phyloP scores from a whole-genome alignment of 2,329 filamentous ascomycete genomes.

The Fusarium oligoseptatum region DNA sequence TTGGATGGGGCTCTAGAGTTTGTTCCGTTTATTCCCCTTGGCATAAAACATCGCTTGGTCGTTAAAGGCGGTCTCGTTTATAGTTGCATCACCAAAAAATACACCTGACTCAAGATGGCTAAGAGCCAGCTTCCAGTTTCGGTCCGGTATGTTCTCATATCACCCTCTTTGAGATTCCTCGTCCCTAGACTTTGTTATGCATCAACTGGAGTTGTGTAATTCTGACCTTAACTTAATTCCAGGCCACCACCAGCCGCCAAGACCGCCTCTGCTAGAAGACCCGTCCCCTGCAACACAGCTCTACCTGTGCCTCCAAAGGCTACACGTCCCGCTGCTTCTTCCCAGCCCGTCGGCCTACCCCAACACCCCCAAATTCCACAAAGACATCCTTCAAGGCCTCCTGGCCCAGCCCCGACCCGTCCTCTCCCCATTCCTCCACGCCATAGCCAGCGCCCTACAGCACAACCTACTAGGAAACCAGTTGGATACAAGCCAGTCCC shows the following conservation, averaged over 20 bases:
- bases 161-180: not conserved
- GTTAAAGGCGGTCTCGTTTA: not conserved
- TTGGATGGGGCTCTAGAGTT: not conserved
- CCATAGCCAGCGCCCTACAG: slow-evolving; percentile 1
- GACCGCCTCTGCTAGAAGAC: not conserved
- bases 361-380: not conserved
- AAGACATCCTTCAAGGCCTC: not conserved
- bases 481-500: slow-evolving; percentile 10
- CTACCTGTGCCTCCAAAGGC: not conserved
- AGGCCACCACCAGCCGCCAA: not conserved
- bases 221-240: not conserved
- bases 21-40: not conserved
- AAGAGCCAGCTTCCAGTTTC: not conserved
- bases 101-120: not conserved
- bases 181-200: too few species aligned
- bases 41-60: not conserved
- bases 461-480: slow-evolving; percentile 1
- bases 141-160: not conserved
- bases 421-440: not conserved
- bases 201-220: not conserved
- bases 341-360: not conserved
- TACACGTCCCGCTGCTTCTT: not conserved
- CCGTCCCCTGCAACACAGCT: not conserved
- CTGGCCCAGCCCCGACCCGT: not conserved
- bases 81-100: not conserved